Evolutionary conservation across 2,329 filamentous ascomycete genomes (phyloP).

Genomic region (Pseudogymnoascus sp.): DNA sequence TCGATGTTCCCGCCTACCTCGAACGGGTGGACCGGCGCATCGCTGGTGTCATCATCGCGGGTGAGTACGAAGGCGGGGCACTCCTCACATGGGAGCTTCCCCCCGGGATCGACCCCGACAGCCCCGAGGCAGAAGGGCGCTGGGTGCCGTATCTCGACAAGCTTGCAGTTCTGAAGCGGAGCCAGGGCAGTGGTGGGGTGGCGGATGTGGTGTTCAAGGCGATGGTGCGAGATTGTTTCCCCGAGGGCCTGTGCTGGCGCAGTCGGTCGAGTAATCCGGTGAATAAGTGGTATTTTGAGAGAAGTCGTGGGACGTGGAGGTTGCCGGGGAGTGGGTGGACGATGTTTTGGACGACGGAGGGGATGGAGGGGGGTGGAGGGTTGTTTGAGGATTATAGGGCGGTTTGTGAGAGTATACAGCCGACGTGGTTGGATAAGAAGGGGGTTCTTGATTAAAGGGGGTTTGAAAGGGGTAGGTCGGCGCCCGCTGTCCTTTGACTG

Average conservation of each 20-base stretch:
- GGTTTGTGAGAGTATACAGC: conserved; percentile 58
- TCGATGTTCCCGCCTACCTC: conserved; percentile 79
- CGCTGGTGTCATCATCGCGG: conserved; percentile 88
- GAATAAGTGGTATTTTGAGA: conserved; percentile 99
- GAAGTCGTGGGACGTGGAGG: conserved; percentile 75
- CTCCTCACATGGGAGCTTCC: conserved; percentile 91
- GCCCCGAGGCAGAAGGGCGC: conserved; percentile 44
- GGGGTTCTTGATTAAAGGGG: conserved; percentile 44
- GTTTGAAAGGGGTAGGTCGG: background rate
- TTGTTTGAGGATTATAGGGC: conserved; percentile 61
- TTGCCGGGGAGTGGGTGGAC: conserved; percentile 79
- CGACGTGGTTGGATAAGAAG: conserved; percentile 55
- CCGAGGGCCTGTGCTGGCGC: conserved; percentile 81
- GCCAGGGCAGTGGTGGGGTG: conserved; percentile 84
- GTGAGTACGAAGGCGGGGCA: conserved; percentile 92
- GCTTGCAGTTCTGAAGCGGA: conserved; percentile 83
- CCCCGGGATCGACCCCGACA: conserved; percentile 45
- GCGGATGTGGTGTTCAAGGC: conserved; percentile 95
- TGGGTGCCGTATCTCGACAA: conserved; percentile 94
- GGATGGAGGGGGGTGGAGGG: conserved; percentile 45
- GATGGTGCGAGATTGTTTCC: conserved; percentile 86
- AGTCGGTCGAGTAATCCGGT: conserved; percentile 87
- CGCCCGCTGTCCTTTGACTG: background rate
- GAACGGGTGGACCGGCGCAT: conserved; percentile 69
- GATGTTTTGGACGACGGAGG: conserved; percentile 93